phyloP scores from a whole-genome alignment of 805 yeast genomes.

The Barnettozyma vustinii region DNA sequence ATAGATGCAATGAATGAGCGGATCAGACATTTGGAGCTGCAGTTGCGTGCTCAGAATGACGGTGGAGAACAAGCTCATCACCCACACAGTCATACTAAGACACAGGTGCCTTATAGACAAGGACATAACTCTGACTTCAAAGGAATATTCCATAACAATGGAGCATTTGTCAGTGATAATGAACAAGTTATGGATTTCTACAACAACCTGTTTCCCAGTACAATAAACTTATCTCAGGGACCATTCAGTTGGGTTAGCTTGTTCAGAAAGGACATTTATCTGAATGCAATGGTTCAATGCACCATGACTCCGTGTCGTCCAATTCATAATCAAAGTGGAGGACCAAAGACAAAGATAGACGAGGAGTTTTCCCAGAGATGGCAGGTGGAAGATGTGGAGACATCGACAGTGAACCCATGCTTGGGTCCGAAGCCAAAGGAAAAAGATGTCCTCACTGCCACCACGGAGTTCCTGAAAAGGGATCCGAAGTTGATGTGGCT shows the following conservation, averaged over 20 bases:
- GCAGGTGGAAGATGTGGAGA: constrained; percentile 3
- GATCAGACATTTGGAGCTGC: constrained; percentile 15
- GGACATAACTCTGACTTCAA: background rate
- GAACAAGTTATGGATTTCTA: constrained; percentile 13
- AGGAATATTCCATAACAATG: background rate
- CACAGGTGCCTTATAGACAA: background rate
- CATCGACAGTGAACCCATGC: background rate
- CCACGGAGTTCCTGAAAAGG: constrained; percentile 5
- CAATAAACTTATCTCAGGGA: constrained; percentile 17
- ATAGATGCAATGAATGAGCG: constrained; percentile 11
- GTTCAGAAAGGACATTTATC: constrained; percentile 21
- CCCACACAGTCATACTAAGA: background rate
- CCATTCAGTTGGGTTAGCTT: constrained; percentile 23
- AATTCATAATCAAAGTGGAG: background rate
- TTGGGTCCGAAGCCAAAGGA: background rate
- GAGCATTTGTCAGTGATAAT: background rate
- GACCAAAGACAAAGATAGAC: background rate
- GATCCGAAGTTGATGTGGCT: constrained; percentile 22
- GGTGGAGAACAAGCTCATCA: background rate
- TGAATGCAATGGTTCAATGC: constrained; percentile 14
- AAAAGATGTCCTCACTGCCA: background rate
- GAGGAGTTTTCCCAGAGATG: constrained; percentile 6
- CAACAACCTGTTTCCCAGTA: constrained; percentile 2
- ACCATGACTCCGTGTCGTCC: background rate
- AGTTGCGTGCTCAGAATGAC: background rate